phyloP scores from a whole-genome alignment of 2,329 filamentous ascomycete genomes.

The Camillea tinctor region DNA sequence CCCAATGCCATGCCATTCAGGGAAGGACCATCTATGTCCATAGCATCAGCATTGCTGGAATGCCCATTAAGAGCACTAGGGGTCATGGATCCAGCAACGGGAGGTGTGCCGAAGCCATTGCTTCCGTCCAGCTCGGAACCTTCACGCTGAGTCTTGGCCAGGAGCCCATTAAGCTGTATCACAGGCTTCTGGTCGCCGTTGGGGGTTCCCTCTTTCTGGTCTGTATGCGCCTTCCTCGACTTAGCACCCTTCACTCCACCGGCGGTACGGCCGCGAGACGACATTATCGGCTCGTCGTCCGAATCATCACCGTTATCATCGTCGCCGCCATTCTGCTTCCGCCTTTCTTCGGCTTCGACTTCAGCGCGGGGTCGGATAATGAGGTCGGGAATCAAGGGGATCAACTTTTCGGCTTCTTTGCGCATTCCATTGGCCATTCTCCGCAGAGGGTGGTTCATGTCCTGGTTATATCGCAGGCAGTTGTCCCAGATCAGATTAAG shows the following conservation, averaged over 20 bases:
- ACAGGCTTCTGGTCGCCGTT: constrained; percentile 71
- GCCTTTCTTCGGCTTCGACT: constrained; percentile 82
- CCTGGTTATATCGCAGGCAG: constrained; percentile 92
- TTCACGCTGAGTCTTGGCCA: constrained; percentile 58
- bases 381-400: constrained; percentile 91
- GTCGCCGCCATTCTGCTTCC: constrained; percentile 82
- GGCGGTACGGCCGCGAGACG: constrained; percentile 87
- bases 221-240: constrained; percentile 70
- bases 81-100: constrained; percentile 71
- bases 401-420: constrained; percentile 95
- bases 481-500: constrained; percentile 96
- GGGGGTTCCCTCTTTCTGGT: constrained; percentile 77
- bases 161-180: constrained; percentile 63
- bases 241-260: constrained; percentile 77
- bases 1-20: constrained; percentile 64
- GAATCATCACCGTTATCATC: constrained; percentile 85
- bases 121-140: constrained; percentile 84
- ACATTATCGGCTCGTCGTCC: constrained; percentile 98
- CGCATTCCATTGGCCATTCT: constrained; percentile 96
- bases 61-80: constrained; percentile 70
- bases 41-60: constrained; percentile 75
- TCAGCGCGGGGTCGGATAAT: constrained; percentile 87
- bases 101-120: constrained; percentile 84
- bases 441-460: constrained; percentile 79
- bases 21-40: constrained; percentile 81